These are phyloP conservation scores for Hymenoscyphus salicellus DNA, from an alignment of 2,329 filamentous ascomycete species.

Conservation along the genomic window DNA sequence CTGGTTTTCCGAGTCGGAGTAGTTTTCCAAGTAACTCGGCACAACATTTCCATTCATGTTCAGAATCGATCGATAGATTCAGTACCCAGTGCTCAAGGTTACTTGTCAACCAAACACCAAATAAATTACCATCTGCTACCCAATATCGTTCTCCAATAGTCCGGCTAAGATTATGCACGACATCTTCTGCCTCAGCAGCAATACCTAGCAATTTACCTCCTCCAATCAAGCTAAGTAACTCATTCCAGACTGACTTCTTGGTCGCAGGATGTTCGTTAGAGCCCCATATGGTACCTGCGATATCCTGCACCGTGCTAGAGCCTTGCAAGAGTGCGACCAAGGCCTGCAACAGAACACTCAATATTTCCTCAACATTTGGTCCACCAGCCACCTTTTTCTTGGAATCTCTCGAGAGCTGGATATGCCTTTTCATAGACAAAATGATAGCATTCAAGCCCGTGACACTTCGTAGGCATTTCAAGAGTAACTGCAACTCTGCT, in stretches of 20 bases:
- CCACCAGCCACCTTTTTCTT: slow-evolving; percentile 28
- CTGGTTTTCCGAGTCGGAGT: slow-evolving; percentile 34
- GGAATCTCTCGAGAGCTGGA: slow-evolving; percentile 47
- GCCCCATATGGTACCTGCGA: slow-evolving; percentile 45
- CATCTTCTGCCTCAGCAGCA: slow-evolving; percentile 51
- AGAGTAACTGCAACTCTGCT: slow-evolving; percentile 49
- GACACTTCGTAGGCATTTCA: slow-evolving; percentile 67
- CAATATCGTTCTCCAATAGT: slow-evolving; percentile 30
- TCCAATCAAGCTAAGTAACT: slow-evolving; percentile 56
- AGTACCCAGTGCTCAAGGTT: slow-evolving; percentile 33
- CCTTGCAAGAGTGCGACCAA: slow-evolving; percentile 44
- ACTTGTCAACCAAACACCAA: slow-evolving; percentile 33
- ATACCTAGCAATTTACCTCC: slow-evolving; percentile 58
- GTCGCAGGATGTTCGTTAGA: slow-evolving; percentile 38
- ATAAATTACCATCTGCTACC: slow-evolving; percentile 33
- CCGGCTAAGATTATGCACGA: slow-evolving; percentile 35
- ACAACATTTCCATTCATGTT: slow-evolving; percentile 29
- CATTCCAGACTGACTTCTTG: slow-evolving; percentile 59
- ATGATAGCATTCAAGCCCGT: slow-evolving; percentile 75
- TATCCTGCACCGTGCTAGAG: slow-evolving; percentile 39
- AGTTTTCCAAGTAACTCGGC: slow-evolving; percentile 33
- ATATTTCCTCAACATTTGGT: slow-evolving; percentile 34
- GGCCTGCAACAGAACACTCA: slow-evolving; percentile 43
- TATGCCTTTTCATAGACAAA: slow-evolving; percentile 62
- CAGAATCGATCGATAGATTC: slow-evolving; percentile 19